Base-by-base conservation (phyloP, 73 alveolate species). In the Paramecium bursaria region DNA sequence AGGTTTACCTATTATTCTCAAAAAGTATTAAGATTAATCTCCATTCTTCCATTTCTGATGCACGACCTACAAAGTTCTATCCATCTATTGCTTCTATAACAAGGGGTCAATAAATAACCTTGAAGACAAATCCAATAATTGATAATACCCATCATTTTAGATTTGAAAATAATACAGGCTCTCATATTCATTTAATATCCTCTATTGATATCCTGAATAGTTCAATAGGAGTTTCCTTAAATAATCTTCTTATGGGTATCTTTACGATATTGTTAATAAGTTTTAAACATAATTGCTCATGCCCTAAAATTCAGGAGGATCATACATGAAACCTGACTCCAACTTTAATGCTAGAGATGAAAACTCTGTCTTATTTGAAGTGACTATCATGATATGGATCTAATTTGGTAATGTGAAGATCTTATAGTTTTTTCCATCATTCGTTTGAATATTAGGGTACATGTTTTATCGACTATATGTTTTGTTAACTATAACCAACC, bases 281-380 rank as follows among this genome's bases (percentile, higher is more conserved):
- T 67, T 25, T 67, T 67, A 35, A 15, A 67, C 44, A 22, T 67
- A 67, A 42, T 67, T 67, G 27, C 82, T 35, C 82, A 67, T 67
- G 10, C 82, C 82, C 22, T 67, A 19, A 67, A 67, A 67, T 39
- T 67, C 82, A 17, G 22, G 17, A 2, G 82, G 82, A 42, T 67
- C 82, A 33, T 35, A 39, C 82, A 67, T 67, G 44, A 25, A 67
- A 5, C 82, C 82, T 9, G 82, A 39, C 44, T 67, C 82, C 21
- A 19, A 42, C 21, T 67, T 67, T 9, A 67, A 19, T 35, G 82
- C 53, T 14, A 67, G 27, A 35, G 82, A 53, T 39, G 60, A 39
- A 17, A 33, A 23, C 21, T 67, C 82, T 39, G 82, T 67, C 44
- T 35, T 31, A 67, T 67, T 67, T 3, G 82, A 67, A 25, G 82